Evolutionary conservation across 495 filamentous ascomycete genomes (phyloP), one percentile per base, ranked within the genome.

Genomic region (Apiosordaria backusii): DNA sequence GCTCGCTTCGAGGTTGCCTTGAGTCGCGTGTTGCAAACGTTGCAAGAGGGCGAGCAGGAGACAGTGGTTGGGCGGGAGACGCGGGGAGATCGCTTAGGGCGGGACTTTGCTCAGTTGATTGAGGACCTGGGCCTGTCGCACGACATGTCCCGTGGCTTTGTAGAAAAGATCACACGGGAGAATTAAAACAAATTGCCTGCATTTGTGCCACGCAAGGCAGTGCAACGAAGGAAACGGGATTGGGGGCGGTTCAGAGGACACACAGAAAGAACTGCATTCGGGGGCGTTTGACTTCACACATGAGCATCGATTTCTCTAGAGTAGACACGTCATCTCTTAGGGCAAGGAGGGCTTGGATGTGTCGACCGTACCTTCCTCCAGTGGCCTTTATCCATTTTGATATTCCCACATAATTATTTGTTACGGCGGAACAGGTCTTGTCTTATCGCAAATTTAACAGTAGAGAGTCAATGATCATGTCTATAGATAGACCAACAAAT

Each of bases 51-150:
- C 23, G 10, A 1, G 21, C 4, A 23, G 29, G 50, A 13, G 1
- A 21, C n/a, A 18, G 62, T 26, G 35, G 52, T 27, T 2, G 21
- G 26, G 9, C 16, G 21, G 1, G 68, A 68, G 50, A 54, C 27
- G 54, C 15, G 21, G 22, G 72, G 67, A 2, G n/a, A 55, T 6
- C 60, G 52, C 5, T 50, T 62, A 13, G 73, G 63, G 1, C 64
- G 68, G 9, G 64, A 67, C 25, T 74, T 76, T 55, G 60, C 68
- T n/a, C 67, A 67, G 25, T 27, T 76, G 59, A 74, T 76, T 72
- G 53, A 67, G 22, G 70, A 70, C 19, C 26, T 76, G 62, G 65
- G 58, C 19, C 54, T 76, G 7, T 57, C 62, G 40, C 63, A 45
- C 22, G 13, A 62, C n/a, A 27, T 61, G 6, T 76, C 65, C 27